Percentiles rank a stretch among this genome's conserved stretches.
These are phyloP conservation scores for Dictyophora rubrovolvata DNA, from an alignment of 768 basidiomycete species.

Conservation along the genomic window DNA sequence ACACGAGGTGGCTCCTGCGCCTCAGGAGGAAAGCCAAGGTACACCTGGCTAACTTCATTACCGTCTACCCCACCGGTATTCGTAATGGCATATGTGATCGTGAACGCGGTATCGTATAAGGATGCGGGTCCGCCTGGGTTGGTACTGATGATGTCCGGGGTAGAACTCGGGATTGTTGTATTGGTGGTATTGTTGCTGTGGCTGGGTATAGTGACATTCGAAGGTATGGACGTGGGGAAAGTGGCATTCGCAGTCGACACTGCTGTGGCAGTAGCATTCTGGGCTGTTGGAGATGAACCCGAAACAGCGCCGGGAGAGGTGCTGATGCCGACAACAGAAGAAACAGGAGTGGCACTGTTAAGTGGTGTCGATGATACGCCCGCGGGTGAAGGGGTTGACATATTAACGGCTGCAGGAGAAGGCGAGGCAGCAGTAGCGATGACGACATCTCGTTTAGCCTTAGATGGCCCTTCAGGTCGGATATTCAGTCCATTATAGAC, in stretches of 20 bases:
- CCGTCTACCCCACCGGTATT: slow-evolving; percentile 58
- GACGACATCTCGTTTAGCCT: not conserved
- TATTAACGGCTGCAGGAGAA: not conserved
- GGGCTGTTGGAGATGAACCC: not conserved
- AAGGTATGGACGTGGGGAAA: slow-evolving; percentile 49
- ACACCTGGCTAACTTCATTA: slow-evolving; percentile 63
- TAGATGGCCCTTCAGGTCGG: slow-evolving; percentile 20
- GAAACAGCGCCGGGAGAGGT: not conserved
- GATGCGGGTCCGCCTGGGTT: slow-evolving; percentile 24
- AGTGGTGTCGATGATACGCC: slow-evolving; percentile 20
- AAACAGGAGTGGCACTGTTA: slow-evolving; percentile 7
- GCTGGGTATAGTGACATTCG: not conserved
- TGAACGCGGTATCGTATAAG: slow-evolving; percentile 54
- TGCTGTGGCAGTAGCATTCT: not conserved
- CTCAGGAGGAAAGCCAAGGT: slow-evolving; percentile 53
- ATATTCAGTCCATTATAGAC: slow-evolving; percentile 52
- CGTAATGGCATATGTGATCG: slow-evolving; percentile 50
- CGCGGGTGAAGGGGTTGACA: not conserved
- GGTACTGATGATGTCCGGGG: not conserved
- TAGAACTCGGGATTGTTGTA: not conserved
- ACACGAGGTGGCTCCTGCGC: slow-evolving; percentile 64
- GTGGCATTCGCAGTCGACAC: slow-evolving; percentile 36
- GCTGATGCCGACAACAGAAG: not conserved
- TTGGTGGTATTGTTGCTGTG: not conserved
- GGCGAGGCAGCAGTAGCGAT: not conserved